Evolutionary conservation across 306 rosid genomes (phyloP).

Genomic region (Purshia tridentata): DNA sequence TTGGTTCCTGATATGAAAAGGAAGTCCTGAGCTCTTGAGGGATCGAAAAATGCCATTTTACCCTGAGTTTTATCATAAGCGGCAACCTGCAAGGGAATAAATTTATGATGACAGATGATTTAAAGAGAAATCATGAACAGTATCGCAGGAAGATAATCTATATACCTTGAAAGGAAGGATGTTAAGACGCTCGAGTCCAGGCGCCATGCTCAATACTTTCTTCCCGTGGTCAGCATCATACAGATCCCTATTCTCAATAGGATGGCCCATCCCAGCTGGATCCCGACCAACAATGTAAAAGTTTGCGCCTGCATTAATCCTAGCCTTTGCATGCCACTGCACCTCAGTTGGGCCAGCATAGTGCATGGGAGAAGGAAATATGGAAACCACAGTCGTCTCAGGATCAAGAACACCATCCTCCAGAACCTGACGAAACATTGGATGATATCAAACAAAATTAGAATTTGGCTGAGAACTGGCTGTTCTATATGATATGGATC

Average conservation of each 20-base stretch:
- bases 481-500: not conserved
- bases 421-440: slow-evolving; percentile 60
- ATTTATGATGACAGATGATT: slow-evolving; percentile 19
- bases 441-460: not conserved
- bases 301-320: slow-evolving; percentile 97
- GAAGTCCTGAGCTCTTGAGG: slow-evolving; percentile 89
- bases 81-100: slow-evolving; percentile 68
- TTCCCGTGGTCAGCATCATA: slow-evolving; percentile 99
- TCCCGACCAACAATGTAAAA: slow-evolving; percentile 98
- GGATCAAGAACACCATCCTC: slow-evolving; percentile 99
- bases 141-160: not conserved
- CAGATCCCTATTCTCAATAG: slow-evolving; percentile 78
- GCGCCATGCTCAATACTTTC: slow-evolving; percentile 98
- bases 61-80: slow-evolving; percentile 96
- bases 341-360: slow-evolving; percentile 99
- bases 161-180: slow-evolving; percentile 96
- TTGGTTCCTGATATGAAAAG: slow-evolving; percentile 96
- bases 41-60: slow-evolving; percentile 95
- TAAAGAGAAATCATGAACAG: not conserved
- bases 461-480: not conserved
- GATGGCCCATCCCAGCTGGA: slow-evolving; percentile 99
- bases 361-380: slow-evolving; percentile 99
- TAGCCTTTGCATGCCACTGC: slow-evolving; percentile 99
- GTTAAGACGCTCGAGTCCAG: slow-evolving; percentile 90
- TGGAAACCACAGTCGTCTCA: slow-evolving; percentile 93